A percentile compares a stretch with the other conserved stretches of the same genome.
Conservation (phyloP, 495 filamentous ascomycete genomes). For the Sphaerosporella brunnea region DNA sequence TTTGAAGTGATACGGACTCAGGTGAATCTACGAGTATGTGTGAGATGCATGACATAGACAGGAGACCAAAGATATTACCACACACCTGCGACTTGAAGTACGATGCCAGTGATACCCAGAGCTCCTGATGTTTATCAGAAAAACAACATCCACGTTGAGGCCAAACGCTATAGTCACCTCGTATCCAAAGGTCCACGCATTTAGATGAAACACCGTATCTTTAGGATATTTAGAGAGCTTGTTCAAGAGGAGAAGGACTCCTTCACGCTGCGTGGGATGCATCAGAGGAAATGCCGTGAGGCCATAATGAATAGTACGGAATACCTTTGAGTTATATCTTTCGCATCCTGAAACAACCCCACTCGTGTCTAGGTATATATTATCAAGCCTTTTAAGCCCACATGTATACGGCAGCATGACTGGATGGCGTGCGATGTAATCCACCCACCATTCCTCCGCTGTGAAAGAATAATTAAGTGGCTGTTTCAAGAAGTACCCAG, state of each 20-base stretch:
- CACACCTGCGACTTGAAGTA: conserved; percentile 46
- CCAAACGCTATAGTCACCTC: conserved; percentile 1
- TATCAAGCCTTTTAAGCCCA: conserved; percentile 49
- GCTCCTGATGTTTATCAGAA: conserved; percentile 33
- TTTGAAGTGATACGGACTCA: conserved; percentile 60
- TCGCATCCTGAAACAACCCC: conserved; percentile 29
- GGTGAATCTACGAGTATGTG: conserved; percentile 55
- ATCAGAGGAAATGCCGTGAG: no score
- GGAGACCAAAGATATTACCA: background rate
- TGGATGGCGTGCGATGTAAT: conserved; percentile 49
- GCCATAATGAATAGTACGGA: no score
- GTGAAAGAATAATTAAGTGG: background rate
- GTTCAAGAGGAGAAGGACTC: conserved; percentile 52
- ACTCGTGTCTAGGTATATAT: conserved; percentile 76
- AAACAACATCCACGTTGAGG: background rate
- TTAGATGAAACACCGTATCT: conserved; percentile 67
- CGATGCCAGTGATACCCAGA: conserved; percentile 67
- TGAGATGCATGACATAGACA: conserved; percentile 65
- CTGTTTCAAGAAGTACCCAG: no score
- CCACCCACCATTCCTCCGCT: conserved; percentile 54
- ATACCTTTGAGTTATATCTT: conserved; percentile 36
- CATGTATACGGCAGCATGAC: conserved; percentile 55
- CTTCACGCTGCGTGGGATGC: conserved; percentile 40
- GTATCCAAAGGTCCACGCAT: conserved; percentile 82
- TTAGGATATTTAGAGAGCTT: conserved; percentile 51